Conservation (phyloP, 2,329 filamentous ascomycete genomes). For the Sporothrix sp. region DNA sequence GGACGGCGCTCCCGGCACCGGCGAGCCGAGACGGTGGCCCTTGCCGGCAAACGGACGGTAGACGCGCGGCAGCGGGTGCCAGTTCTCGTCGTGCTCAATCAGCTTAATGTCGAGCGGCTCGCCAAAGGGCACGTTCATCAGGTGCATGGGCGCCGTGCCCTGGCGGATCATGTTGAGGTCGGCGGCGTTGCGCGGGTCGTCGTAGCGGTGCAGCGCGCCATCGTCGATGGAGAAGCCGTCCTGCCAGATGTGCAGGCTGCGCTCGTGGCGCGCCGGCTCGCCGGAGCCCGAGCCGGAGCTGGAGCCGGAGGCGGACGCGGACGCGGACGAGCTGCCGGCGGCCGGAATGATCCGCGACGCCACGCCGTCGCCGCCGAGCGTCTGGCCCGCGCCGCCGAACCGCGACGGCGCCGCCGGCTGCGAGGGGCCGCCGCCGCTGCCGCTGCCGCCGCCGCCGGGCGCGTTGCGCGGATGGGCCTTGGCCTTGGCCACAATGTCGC, state of each 20-base stretch:
- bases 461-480: constrained; percentile 28
- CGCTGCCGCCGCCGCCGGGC: constrained; percentile 17
- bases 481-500: constrained; percentile 55
- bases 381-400: constrained; percentile 64
- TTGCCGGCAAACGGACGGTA: constrained; percentile 66
- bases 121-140: constrained; percentile 66
- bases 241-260: constrained; percentile 68
- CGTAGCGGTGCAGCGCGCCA: constrained; percentile 65
- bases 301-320: constrained; percentile 19
- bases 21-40: constrained; percentile 66
- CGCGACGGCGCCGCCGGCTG: constrained; percentile 31
- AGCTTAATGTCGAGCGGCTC: constrained; percentile 74
- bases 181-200: constrained; percentile 64
- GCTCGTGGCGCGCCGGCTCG: constrained; percentile 45
- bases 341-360: constrained; percentile 61
- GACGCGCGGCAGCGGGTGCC: constrained; percentile 60
- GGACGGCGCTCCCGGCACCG: constrained; percentile 52
- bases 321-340: too few relatives aligned
- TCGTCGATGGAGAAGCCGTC: constrained; percentile 83
- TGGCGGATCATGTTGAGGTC: constrained; percentile 67
- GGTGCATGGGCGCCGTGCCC: constrained; percentile 64
- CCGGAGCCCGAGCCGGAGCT: constrained; percentile 16
- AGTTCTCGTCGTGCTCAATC: constrained; percentile 65
- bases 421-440: neutral
- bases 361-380: constrained; percentile 66